A percentile compares a stretch with the other conserved stretches of the same genome.
Conservation (phyloP, 495 filamentous ascomycete species). For the Aspergillus bertholletiae region DNA sequence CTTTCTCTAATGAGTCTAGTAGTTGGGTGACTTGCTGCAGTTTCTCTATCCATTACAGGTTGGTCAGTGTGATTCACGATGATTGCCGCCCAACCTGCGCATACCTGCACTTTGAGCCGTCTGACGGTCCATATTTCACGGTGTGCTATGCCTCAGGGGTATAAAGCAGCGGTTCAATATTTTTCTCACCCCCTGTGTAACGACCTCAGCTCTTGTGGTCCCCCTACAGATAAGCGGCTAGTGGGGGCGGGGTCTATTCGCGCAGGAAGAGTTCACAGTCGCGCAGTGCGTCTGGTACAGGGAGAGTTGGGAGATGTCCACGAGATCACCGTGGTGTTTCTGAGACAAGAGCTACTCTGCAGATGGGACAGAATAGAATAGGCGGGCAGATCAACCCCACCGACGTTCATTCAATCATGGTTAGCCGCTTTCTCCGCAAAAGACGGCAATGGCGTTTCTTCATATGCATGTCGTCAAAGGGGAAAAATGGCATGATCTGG, state of each 20-base stretch:
- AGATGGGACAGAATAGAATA: not conserved
- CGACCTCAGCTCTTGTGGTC: not conserved
- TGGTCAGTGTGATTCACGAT: constrained; percentile 21
- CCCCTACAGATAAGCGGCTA: not conserved
- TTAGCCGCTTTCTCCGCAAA: constrained; percentile 7
- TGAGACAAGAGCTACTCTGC: not conserved
- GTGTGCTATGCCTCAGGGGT: not conserved
- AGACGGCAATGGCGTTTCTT: not conserved
- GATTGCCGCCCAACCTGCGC: constrained; percentile 1
- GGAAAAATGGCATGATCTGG: not conserved
- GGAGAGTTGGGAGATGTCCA: not conserved
- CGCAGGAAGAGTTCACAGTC: not conserved
- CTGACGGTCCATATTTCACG: constrained; percentile 22
- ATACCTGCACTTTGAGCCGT: constrained; percentile 34
- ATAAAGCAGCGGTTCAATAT: not conserved
- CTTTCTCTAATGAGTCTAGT: constrained; percentile 53
- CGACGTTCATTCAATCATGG: constrained; percentile 5
- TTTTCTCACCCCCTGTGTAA: not conserved
- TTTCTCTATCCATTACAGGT: constrained; percentile 48
- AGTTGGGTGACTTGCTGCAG: constrained; percentile 58
- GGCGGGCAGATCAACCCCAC: constrained; percentile 12
- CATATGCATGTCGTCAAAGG: not conserved
- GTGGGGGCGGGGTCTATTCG: not conserved
- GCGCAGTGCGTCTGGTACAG: not conserved
- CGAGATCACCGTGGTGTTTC: not conserved